Conservation (phyloP, 176 grass and related monocot species). For the Poa pratensis region DNA sequence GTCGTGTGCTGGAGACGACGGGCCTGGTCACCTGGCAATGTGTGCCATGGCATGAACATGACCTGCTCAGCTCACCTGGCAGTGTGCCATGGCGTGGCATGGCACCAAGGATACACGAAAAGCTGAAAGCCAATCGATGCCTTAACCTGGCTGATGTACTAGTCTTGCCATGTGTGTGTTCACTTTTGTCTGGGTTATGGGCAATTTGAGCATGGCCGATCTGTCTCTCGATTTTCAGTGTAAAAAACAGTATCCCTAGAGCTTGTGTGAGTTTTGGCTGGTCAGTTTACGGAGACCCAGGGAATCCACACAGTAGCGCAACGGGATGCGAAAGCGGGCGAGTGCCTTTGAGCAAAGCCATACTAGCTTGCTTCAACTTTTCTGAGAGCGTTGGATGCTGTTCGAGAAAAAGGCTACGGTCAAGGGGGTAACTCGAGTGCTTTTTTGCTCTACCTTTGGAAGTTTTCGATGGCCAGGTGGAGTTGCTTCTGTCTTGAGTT, state of each 20-base stretch:
- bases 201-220: background rate
- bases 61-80: background rate
- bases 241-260: background rate
- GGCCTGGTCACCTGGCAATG: slow-evolving; percentile 8
- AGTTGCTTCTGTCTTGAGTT: background rate
- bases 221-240: background rate
- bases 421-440: background rate
- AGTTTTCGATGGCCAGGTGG: slow-evolving; percentile 29
- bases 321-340: slow-evolving; percentile 32
- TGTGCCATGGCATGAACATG: background rate
- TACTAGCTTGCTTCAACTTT: slow-evolving; percentile 48
- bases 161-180: background rate
- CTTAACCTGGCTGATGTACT: slow-evolving; percentile 10
- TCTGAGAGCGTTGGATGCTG: slow-evolving; percentile 20
- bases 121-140: no score
- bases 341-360: slow-evolving; percentile 26
- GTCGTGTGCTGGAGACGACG: slow-evolving; percentile 26
- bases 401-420: slow-evolving; percentile 33
- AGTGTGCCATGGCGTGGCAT: slow-evolving; percentile 15
- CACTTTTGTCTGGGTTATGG: slow-evolving; percentile 15
- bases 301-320: slow-evolving; percentile 20
- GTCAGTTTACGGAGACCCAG: slow-evolving; percentile 25
- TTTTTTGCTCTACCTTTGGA: background rate
- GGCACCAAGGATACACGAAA: background rate
- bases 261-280: slow-evolving; percentile 12